These are phyloP conservation scores for Pyrenochaeta sp. DNA, from an alignment of 2,329 filamentous ascomycete genomes.

Conservation along the genomic window DNA sequence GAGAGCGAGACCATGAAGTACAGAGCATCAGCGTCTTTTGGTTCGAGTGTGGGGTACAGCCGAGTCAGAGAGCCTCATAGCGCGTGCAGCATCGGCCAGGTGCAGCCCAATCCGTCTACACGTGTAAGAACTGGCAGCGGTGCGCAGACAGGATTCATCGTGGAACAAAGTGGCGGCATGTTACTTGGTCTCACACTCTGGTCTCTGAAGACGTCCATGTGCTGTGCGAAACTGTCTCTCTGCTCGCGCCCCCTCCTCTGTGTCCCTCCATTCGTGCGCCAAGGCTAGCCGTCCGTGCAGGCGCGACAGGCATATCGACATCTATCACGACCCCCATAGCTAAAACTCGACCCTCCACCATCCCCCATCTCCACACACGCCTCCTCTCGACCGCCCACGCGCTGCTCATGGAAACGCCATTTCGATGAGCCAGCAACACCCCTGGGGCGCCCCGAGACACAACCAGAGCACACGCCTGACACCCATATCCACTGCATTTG, in stretches of 20 bases:
- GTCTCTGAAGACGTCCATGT: too few species aligned
- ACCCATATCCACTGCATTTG: constrained; percentile 62
- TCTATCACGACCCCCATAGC: constrained; percentile 26
- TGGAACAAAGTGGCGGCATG: too few species aligned
- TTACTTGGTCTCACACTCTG: too few species aligned
- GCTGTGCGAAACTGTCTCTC: too few species aligned
- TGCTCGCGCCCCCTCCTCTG: background rate
- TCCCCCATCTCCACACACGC: constrained; percentile 25
- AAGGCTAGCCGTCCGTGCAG: constrained; percentile 2
- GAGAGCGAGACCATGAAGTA: too few species aligned
- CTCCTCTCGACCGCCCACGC: constrained; percentile 38
- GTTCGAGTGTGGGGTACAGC: constrained; percentile 11
- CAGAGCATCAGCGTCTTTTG: too few species aligned
- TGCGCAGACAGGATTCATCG: too few species aligned
- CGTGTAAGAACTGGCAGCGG: background rate
- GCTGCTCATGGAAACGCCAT: constrained; percentile 52
- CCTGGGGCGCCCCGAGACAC: constrained; percentile 65
- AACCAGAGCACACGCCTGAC: constrained; percentile 65
- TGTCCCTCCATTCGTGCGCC: constrained; percentile 9
- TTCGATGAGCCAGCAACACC: constrained; percentile 63
- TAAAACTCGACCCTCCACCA: constrained; percentile 26
- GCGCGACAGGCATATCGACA: constrained; percentile 15
- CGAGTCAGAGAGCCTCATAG: constrained; percentile 2
- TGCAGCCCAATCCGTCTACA: constrained; percentile 4
- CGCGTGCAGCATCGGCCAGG: constrained; percentile 8